Base-by-base conservation (phyloP, 2,329 filamentous ascomycete genomes). In the Ophiostoma novo-ulmi region DNA sequence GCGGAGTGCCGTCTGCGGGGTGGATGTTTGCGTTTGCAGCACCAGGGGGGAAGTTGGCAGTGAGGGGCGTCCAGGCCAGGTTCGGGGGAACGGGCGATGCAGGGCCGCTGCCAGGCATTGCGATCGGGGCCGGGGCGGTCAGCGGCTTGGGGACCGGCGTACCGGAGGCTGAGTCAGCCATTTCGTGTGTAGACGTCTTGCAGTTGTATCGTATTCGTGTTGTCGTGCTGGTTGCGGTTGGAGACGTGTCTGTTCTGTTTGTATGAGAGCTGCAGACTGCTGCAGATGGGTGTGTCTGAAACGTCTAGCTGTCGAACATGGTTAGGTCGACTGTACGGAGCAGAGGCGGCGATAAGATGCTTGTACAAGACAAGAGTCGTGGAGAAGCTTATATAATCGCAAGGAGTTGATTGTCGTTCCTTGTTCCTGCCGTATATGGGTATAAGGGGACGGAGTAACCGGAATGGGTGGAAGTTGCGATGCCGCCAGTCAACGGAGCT, bases 91-190 rank as follows among this genome's bases (percentile, higher is more conserved):
- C 63, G 1, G 69, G 66, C 10, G 69, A 44, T 6, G 69, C 48
- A 35, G 64, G 36, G 31, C 52, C 64, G n/a, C 14, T 52, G 14
- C 39, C 35, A 31, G n/a, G 13, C 26, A 31, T 52, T 41, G 70
- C 67, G 14, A 20, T 10, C 61, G 65, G 38, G 3, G 69, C 20
- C 13, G 67, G 39, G 5, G 64, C 67, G 20, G 67, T 55, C 64
- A 68, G 63, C 35, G 69, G 41, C 35, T 71, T 71, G 20, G 67
- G 65, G 11, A 67, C 71, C n/a, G 69, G 67, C 63, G 69, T 52
- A 35, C 55, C 69, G 20, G 70, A 68, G 20, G 65, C 41, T 58
- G 67, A 38, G 39, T 72, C 71, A 17, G 70, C 70, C 71, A 72
- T 72, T 13, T 26, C 17, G 44, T 7, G 44, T 26, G 39, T 63